Percentiles rank a stretch among this genome's conserved stretches.
phyloP scores from a whole-genome alignment of 371 early-diverging fungal genomes.

The Mucor ambiguus region DNA sequence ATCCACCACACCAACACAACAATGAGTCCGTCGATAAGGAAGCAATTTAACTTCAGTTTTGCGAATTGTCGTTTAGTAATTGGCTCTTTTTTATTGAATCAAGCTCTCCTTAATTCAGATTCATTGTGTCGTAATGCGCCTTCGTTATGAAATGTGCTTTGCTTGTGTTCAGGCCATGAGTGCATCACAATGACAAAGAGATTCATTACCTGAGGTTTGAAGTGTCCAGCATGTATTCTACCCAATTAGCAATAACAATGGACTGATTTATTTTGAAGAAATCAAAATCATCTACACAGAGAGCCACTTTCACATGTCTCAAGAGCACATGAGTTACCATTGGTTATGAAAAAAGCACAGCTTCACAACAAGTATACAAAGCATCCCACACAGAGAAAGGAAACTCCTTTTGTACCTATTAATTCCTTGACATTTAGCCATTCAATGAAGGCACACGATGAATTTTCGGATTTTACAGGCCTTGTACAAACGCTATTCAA shows the following conservation, averaged over 20 bases:
- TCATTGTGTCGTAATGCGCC: not conserved
- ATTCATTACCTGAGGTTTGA: not conserved
- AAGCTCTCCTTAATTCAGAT: not conserved
- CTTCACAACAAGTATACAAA: not conserved
- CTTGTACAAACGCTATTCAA: too few relatives aligned
- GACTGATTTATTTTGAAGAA: not conserved
- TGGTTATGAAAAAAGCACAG: not conserved
- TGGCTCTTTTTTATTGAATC: not conserved
- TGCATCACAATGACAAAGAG: not conserved
- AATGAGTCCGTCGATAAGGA: not conserved
- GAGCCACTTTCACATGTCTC: not conserved
- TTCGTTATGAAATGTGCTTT: not conserved
- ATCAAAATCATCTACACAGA: not conserved
- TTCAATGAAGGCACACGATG: too few relatives aligned
- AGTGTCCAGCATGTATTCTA: not conserved
- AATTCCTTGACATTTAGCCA: not conserved
- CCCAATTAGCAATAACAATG: not conserved
- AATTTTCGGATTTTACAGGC: too few relatives aligned
- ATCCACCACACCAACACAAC: slow-evolving; percentile 2
- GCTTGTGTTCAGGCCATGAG: not conserved
- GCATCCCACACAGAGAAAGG: not conserved
- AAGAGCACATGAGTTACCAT: not conserved
- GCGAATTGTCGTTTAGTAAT: not conserved
- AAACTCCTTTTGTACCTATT: not conserved
- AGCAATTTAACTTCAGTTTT: slow-evolving; percentile 1